Percentiles rank a stretch among this genome's conserved stretches.
Evolutionary conservation across 176 grass and related monocot genomes (phyloP).

Genomic region (Echinochloa phyllopogon): DNA sequence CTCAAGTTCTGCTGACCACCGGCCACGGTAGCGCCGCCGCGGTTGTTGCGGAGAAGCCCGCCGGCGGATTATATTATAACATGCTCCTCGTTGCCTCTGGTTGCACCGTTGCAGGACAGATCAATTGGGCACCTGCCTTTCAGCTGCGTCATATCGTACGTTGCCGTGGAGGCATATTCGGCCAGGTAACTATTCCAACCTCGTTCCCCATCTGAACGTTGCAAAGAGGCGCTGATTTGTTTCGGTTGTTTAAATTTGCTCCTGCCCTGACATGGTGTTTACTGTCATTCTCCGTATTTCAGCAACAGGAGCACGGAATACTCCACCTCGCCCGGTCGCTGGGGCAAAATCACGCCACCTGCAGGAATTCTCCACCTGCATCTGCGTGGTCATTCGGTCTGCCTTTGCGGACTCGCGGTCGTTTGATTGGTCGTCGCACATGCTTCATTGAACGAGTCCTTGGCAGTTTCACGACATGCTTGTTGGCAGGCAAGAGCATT

Average conservation of each 20-base stretch:
- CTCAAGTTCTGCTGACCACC: background rate
- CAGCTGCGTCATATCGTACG: slow-evolving; percentile 72
- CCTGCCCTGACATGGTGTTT: no score
- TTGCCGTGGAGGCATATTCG: slow-evolving; percentile 92
- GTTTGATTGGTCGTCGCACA: slow-evolving; percentile 8
- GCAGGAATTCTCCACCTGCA: no score
- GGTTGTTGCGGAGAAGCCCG: no score
- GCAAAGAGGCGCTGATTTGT: background rate
- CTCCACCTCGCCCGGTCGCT: no score
- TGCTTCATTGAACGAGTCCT: slow-evolving; percentile 3
- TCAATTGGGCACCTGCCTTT: slow-evolving; percentile 89
- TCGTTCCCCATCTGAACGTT: background rate
- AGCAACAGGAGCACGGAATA: slow-evolving; percentile 90
- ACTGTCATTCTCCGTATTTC: background rate
- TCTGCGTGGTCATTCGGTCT: background rate
- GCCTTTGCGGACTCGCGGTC: no score
- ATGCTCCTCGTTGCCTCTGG: background rate
- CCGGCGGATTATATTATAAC: no score
- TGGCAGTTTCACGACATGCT: background rate
- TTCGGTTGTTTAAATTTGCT: background rate
- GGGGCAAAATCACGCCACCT: no score
- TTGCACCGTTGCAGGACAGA: slow-evolving; percentile 74
- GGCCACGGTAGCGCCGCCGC: no score
- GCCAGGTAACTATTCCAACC: slow-evolving; percentile 50
- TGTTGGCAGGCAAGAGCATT: background rate